phyloP scores from a whole-genome alignment of 331 rosid species.

The Erythrophleum ivorense region DNA sequence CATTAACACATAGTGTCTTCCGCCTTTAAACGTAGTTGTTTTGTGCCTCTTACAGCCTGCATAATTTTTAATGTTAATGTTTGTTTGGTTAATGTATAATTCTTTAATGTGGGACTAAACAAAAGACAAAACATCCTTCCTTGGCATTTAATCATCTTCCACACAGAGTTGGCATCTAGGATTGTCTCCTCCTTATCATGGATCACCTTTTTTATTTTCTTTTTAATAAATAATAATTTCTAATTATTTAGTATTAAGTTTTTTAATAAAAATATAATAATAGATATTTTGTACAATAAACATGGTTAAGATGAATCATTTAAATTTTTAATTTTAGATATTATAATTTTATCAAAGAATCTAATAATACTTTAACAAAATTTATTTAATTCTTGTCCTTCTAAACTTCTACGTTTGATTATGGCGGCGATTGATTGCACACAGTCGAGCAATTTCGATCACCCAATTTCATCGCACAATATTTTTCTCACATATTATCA shows the following conservation, averaged over 20 bases:
- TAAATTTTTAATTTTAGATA: too few relatives aligned
- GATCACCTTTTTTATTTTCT: background rate
- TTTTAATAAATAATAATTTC: too few relatives aligned
- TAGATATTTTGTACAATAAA: too few relatives aligned
- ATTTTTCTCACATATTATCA: background rate
- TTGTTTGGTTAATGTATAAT: background rate
- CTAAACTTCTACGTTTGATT: background rate
- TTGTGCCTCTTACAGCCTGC: slow-evolving; percentile 23
- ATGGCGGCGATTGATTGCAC: background rate
- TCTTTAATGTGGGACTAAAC: background rate
- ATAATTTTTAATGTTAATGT: background rate
- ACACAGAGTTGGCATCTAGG: background rate
- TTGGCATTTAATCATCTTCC: background rate
- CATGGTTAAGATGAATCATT: too few relatives aligned
- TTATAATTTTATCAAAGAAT: background rate
- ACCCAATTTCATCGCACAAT: background rate
- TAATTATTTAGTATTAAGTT: too few relatives aligned
- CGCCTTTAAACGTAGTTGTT: background rate
- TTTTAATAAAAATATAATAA: too few relatives aligned
- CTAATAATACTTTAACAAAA: background rate
- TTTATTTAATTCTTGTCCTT: background rate
- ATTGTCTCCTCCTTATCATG: background rate
- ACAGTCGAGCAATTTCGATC: background rate
- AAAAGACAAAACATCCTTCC: background rate
- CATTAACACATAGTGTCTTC: background rate